Conservation (phyloP, 225 moss, liverwort and hornwort species). For the Takakia lepidozioides region DNA sequence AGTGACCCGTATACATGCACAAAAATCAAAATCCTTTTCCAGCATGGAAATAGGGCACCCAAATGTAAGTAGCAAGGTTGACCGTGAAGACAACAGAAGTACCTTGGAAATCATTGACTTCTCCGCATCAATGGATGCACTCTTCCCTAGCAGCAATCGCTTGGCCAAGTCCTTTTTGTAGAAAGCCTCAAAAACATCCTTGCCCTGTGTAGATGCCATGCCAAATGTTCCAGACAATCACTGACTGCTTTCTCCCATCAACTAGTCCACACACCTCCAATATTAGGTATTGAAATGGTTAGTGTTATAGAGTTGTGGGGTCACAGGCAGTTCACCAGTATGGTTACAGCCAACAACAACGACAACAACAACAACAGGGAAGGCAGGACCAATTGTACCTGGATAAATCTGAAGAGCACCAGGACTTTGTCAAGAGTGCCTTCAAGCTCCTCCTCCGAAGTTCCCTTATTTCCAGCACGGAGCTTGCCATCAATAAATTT, state of each 20-base stretch:
- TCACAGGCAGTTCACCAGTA: too few relatives aligned
- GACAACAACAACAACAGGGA: too few relatives aligned
- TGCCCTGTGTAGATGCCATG: conserved; percentile 84
- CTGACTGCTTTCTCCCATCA: too few relatives aligned
- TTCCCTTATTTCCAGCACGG: conserved; percentile 98
- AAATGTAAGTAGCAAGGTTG: too few relatives aligned
- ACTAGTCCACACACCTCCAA: too few relatives aligned
- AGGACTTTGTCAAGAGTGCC: conserved; percentile 97
- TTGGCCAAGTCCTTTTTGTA: conserved; percentile 98
- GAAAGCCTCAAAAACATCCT: conserved; percentile 98
- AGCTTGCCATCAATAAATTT: conserved; percentile 98
- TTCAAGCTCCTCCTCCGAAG: conserved; percentile 97
- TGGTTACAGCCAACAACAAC: too few relatives aligned
- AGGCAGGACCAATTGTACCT: conserved; percentile 63
- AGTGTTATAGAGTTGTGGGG: too few relatives aligned
- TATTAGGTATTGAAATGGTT: too few relatives aligned
- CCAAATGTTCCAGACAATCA: too few relatives aligned
- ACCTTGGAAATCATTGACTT: conserved; percentile 99
- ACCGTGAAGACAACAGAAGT: conserved; percentile 2
- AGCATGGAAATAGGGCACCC: too few relatives aligned
- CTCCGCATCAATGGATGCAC: conserved; percentile 99
- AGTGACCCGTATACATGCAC: too few relatives aligned
- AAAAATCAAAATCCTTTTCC: too few relatives aligned
- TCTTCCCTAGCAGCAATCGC: conserved; percentile 93
- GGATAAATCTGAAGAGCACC: conserved; percentile 97